Evolutionary conservation across 75 land plant species (phyloP), one percentile per base, ranked within the genome.

Genomic region (Pinus albicaulis): DNA sequence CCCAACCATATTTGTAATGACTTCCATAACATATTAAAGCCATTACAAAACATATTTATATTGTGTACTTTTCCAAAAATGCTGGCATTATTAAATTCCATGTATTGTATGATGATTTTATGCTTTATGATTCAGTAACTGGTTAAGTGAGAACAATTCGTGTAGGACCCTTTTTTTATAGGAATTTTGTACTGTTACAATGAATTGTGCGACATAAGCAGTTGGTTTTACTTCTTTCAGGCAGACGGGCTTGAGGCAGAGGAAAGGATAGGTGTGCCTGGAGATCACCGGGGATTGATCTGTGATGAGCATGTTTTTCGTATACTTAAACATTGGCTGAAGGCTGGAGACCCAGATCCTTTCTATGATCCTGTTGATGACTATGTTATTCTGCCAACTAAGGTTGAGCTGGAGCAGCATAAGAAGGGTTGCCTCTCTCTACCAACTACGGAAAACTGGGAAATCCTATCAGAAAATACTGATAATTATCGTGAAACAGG

Each of bases 251-350:
- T 95, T n/a, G 68, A 79, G 75, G 99, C 99, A 20, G 93, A 74
- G 78, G 93, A 92, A 76, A 95, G 98, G 80, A 80, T 98, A 70
- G 99, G 91, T 14, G 91, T 98, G 61, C 96, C 92, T 70, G 99
- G 90, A 63, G 94, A 91, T 77, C 99, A 98, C 64, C 92, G 96
- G 7, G 96, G 98, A 55, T 82, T 98, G 11, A 59, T 98, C 41
- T 76, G 81, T 70, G 96, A 95, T 19, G 87, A 71, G 3, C 93
- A 88, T 56, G 88, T 98, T 4, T 98, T 98, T 74, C 78, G 93
- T 14, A 83, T 92, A 12, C 79, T 98, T 31, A 89, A 91, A 85
- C 88, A 85, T 66, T 98, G 99, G 99, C 82, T 98, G 73, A 87
- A 84, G 56, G 95, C 87, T 11, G 96, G 92, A 60, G 98, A 91